Evolutionary conservation across 2,329 filamentous ascomycete genomes (phyloP).

Genomic region (Cordyceps cicadae): DNA sequence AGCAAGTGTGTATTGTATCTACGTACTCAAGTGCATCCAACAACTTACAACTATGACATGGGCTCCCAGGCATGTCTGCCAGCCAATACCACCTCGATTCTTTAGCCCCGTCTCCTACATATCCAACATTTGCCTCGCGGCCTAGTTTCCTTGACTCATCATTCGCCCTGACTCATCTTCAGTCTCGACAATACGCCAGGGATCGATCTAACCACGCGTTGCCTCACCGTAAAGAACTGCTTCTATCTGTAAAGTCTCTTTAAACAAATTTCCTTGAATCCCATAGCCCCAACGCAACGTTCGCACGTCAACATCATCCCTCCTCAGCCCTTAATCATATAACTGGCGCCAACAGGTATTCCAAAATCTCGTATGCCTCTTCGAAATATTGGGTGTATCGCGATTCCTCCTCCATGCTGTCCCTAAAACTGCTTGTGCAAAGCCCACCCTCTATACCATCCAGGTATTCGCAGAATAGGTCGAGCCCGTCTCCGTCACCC

Average conservation of each 20-base stretch:
- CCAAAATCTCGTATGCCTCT: constrained; percentile 46
- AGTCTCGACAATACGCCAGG: too few species aligned
- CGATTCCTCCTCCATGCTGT: constrained; percentile 17
- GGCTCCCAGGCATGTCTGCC: too few species aligned
- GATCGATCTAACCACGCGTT: too few species aligned
- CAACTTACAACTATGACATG: too few species aligned
- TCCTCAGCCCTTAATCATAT: constrained; percentile 25
- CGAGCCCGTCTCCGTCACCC: constrained; percentile 22
- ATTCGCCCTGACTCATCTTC: too few species aligned
- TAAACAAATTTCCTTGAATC: neutral
- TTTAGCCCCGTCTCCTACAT: too few species aligned
- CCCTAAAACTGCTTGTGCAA: constrained; percentile 28
- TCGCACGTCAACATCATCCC: neutral
- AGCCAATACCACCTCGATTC: too few species aligned
- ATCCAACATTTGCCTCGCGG: too few species aligned
- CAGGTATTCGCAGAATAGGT: constrained; percentile 41
- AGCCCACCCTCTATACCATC: constrained; percentile 38
- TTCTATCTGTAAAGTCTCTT: too few species aligned
- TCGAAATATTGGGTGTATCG: constrained; percentile 31
- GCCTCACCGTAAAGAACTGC: too few species aligned
- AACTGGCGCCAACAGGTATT: constrained; percentile 43
- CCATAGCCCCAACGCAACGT: neutral
- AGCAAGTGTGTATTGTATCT: neutral
- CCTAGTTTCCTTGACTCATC: too few species aligned
- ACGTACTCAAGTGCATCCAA: neutral